phyloP scores from a whole-genome alignment of 352 stramenopile species.

The Globisporangium abappressorium region DNA sequence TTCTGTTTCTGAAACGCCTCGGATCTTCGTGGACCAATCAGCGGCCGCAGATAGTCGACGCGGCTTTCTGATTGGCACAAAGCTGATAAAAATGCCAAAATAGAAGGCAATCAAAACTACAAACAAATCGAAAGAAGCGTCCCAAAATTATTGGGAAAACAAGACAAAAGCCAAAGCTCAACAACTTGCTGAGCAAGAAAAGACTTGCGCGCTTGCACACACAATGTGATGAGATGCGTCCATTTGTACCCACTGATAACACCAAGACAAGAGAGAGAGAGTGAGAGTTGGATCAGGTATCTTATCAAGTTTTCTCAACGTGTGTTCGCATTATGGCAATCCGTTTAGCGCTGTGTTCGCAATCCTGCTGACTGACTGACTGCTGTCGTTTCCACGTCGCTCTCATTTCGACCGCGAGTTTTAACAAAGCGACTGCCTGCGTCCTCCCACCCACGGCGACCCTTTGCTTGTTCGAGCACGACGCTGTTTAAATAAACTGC shows the following conservation, averaged over 20 bases:
- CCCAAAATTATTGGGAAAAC: no score
- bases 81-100: slow-evolving; percentile 8
- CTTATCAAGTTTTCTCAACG: not conserved
- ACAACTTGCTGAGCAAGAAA: no score
- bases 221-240: not conserved
- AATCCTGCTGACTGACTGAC: not conserved
- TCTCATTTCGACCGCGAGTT: not conserved
- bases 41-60: not conserved
- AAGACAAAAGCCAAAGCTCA: no score
- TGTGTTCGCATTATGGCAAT: not conserved
- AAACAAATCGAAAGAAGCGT: not conserved
- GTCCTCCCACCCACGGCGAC: not conserved
- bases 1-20: slow-evolving; percentile 11
- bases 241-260: not conserved
- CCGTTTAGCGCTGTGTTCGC: not conserved
- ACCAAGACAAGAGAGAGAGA: not conserved
- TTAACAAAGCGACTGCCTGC: not conserved
- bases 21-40: slow-evolving; percentile 8
- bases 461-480: slow-evolving; percentile 1
- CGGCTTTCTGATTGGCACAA: slow-evolving; percentile 6
- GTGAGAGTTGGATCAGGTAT: not conserved
- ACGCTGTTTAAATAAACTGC: not conserved
- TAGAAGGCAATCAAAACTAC: not conserved
- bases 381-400: not conserved
- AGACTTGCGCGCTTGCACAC: no score